phyloP scores from a whole-genome alignment of 1,139 yeast genomes.

The Geotrichum aggregatum region DNA sequence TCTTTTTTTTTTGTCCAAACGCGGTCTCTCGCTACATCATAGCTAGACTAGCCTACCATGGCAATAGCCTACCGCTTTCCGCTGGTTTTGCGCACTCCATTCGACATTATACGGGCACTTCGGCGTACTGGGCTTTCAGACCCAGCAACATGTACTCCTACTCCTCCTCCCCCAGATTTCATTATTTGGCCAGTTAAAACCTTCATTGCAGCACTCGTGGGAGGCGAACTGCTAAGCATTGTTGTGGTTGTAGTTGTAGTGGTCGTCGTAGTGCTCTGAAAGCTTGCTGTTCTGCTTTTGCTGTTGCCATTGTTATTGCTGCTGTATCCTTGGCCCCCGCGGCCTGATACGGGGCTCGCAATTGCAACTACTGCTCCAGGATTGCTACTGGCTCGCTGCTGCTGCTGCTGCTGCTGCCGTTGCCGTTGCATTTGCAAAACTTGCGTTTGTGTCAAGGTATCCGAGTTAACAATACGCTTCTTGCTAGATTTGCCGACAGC shows the following conservation, averaged over 20 bases:
- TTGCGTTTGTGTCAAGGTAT: background rate
- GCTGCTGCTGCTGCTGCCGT: slow-evolving; percentile 9
- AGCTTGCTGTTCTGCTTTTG: slow-evolving; percentile 34
- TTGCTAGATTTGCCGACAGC: background rate
- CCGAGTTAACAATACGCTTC: slow-evolving; percentile 5
- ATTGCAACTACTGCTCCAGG: background rate
- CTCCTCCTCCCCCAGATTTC: background rate
- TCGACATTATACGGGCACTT: slow-evolving; percentile 8
- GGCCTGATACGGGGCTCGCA: too few species aligned
- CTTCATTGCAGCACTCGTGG: slow-evolving; percentile 7
- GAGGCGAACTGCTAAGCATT: slow-evolving; percentile 42
- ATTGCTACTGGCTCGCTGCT: slow-evolving; percentile 14
- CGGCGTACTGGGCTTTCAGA: slow-evolving; percentile 7
- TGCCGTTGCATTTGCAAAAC: slow-evolving; percentile 11
- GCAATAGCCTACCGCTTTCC: slow-evolving; percentile 1
- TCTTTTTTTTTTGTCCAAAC: background rate
- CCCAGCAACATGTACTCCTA: too few species aligned
- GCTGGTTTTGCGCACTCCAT: slow-evolving; percentile 17
- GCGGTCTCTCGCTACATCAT: too few species aligned
- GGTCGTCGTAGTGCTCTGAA: slow-evolving; percentile 47
- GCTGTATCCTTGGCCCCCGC: background rate
- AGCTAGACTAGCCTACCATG: too few species aligned
- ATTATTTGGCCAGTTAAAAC: background rate
- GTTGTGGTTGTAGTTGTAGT: slow-evolving; percentile 48
- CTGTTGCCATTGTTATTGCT: background rate